phyloP scores from a whole-genome alignment of 192 early-diverging fungal genomes.

The Coemansia sp. region DNA sequence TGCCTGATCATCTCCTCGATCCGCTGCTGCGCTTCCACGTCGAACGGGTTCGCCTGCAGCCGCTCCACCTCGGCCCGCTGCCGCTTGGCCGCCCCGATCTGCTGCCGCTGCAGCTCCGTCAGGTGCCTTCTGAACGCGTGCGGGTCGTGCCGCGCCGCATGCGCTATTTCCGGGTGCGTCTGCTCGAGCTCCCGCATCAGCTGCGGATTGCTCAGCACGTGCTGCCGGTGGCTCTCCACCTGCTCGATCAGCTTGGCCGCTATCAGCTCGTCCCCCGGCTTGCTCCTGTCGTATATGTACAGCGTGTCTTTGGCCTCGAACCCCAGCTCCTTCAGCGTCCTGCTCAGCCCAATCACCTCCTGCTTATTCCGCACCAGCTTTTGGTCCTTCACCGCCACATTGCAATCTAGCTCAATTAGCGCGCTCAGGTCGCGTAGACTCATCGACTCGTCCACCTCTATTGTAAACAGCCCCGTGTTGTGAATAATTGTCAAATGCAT shows the following conservation, averaged over 20 bases:
- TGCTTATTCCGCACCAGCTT: conserved; percentile 64
- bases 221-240: conserved; percentile 35
- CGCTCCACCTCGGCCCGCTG: conserved; percentile 56
- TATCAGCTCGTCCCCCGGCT: background rate
- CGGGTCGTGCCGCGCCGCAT: conserved; percentile 29
- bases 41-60: conserved; percentile 79
- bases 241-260: conserved; percentile 4
- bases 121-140: conserved; percentile 21
- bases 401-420: conserved; percentile 77
- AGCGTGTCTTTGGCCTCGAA: conserved; percentile 75
- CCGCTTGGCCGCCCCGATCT: conserved; percentile 9
- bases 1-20: conserved; percentile 90
- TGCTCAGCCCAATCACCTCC: conserved; percentile 58
- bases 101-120: conserved; percentile 12
- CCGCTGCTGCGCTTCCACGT: conserved; percentile 82
- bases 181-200: conserved; percentile 27
- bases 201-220: conserved; percentile 29
- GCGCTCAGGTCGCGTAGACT: conserved; percentile 75
- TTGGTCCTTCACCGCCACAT: conserved; percentile 64
- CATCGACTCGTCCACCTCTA: conserved; percentile 74
- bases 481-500: conserved; percentile 45
- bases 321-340: conserved; percentile 63
- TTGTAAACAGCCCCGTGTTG: conserved; percentile 18
- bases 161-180: conserved; percentile 26
- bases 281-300: conserved; percentile 52